Percentiles rank a stretch among this genome's conserved stretches.
Evolutionary conservation across 2,329 filamentous ascomycete species (phyloP).

Genomic region (Cytospora mali): DNA sequence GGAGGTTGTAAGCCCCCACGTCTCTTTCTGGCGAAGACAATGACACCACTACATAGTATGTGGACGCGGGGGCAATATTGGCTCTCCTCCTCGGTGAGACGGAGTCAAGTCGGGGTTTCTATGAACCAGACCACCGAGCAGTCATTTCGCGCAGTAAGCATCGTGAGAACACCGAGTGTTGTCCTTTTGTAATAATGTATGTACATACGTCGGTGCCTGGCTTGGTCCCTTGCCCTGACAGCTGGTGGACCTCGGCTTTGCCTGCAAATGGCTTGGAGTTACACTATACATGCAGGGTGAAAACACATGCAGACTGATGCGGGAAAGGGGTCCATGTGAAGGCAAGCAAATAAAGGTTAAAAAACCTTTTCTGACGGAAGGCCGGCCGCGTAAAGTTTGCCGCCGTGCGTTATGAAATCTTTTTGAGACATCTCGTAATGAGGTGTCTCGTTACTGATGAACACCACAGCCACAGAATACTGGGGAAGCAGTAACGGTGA

Average conservation of each 20-base stretch:
- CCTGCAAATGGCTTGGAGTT: slow-evolving; percentile 15
- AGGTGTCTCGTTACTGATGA: neutral
- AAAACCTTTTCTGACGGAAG: neutral
- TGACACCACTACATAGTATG: too few relatives aligned
- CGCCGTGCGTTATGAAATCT: neutral
- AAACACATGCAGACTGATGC: slow-evolving; percentile 15
- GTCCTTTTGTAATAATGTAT: too few relatives aligned
- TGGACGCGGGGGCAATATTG: slow-evolving; percentile 7
- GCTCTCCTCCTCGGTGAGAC: slow-evolving; percentile 5
- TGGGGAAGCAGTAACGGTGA: neutral
- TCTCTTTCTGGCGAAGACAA: slow-evolving; percentile 2
- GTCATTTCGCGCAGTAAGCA: slow-evolving; percentile 1
- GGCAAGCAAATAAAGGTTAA: neutral
- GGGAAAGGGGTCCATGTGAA: slow-evolving; percentile 6
- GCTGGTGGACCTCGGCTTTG: slow-evolving; percentile 15
- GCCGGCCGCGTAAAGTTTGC: slow-evolving; percentile 5
- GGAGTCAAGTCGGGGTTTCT: slow-evolving; percentile 11
- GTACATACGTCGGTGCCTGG: neutral
- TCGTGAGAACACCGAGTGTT: slow-evolving; percentile 1
- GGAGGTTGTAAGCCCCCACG: slow-evolving; percentile 13
- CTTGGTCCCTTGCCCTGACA: slow-evolving; percentile 12
- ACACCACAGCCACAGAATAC: neutral
- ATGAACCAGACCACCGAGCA: slow-evolving; percentile 1
- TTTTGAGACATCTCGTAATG: neutral
- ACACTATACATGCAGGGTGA: slow-evolving; percentile 12